Evolutionary conservation across 2,329 filamentous ascomycete genomes (phyloP).

Genomic region (Colletotrichum abscissum): DNA sequence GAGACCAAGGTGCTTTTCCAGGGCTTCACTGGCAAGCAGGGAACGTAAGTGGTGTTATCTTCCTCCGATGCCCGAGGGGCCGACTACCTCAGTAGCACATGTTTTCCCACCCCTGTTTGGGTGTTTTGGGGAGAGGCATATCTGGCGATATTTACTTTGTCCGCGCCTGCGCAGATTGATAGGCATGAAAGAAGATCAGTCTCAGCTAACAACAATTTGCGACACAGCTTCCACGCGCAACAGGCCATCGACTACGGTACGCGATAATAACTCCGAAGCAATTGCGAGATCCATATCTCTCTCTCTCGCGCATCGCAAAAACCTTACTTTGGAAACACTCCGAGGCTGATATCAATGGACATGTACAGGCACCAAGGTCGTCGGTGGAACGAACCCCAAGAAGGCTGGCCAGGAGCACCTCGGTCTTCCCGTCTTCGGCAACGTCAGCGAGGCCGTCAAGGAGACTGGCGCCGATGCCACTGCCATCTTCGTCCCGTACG

Average conservation of each 20-base stretch:
- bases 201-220: constrained; percentile 11
- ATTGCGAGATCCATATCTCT: not conserved
- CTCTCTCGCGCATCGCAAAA: not conserved
- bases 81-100: not conserved
- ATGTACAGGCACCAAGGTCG: constrained; percentile 88
- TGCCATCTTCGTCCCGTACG: constrained; percentile 95
- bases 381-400: constrained; percentile 98
- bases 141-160: constrained; percentile 2
- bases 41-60: constrained; percentile 74
- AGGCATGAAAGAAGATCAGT: not conserved
- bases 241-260: constrained; percentile 99
- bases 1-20: constrained; percentile 97
- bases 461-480: constrained; percentile 91
- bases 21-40: constrained; percentile 97
- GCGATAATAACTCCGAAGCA: constrained; percentile 35
- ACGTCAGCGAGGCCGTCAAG: constrained; percentile 88
- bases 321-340: not conserved
- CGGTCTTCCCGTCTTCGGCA: constrained; percentile 91
- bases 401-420: constrained; percentile 94
- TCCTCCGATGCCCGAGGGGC: constrained; percentile 6
- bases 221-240: constrained; percentile 88
- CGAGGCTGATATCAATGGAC: constrained; percentile 44
- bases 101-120: constrained; percentile 11
- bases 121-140: not conserved
- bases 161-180: not conserved